Conservation (phyloP, 768 basidiomycete species). For the Melanogaster broomeanus region DNA sequence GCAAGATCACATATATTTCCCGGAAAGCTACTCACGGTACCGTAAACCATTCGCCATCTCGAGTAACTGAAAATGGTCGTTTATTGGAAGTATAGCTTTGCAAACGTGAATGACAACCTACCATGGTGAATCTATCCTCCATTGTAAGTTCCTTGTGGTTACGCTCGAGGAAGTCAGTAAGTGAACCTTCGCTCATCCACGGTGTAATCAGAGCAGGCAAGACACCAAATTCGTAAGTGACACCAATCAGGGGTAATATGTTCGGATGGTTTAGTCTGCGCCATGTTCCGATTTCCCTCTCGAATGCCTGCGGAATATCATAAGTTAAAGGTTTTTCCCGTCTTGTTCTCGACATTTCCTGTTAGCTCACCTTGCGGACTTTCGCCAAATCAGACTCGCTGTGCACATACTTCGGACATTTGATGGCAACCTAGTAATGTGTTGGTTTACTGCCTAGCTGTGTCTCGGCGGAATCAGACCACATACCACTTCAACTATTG, state of each 20-base stretch:
- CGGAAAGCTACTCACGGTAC: constrained; percentile 7
- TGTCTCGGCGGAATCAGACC: no score
- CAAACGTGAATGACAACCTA: not conserved
- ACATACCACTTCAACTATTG: constrained; percentile 11
- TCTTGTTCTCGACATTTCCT: not conserved
- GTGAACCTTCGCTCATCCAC: constrained; percentile 11
- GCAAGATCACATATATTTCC: no score
- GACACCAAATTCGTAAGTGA: constrained; percentile 10
- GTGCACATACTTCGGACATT: constrained; percentile 6
- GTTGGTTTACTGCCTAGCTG: no score
- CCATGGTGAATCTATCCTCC: constrained; percentile 3
- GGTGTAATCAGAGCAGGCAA: constrained; percentile 13
- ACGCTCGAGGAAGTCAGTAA: constrained; percentile 8
- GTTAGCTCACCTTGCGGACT: constrained; percentile 6
- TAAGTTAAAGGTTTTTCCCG: not conserved
- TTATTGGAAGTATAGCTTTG: not conserved
- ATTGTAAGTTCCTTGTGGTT: not conserved
- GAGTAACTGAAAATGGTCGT: constrained; percentile 1
- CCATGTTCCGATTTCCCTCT: constrained; percentile 7
- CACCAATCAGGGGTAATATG: constrained; percentile 11
- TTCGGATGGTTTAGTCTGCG: constrained; percentile 6
- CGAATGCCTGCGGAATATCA: constrained; percentile 4
- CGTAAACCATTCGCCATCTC: constrained; percentile 11
- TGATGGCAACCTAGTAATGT: constrained; percentile 8
- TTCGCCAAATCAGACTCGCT: not conserved